phyloP scores from a whole-genome alignment of 768 basidiomycete genomes.

The Peribolospora baueri region DNA sequence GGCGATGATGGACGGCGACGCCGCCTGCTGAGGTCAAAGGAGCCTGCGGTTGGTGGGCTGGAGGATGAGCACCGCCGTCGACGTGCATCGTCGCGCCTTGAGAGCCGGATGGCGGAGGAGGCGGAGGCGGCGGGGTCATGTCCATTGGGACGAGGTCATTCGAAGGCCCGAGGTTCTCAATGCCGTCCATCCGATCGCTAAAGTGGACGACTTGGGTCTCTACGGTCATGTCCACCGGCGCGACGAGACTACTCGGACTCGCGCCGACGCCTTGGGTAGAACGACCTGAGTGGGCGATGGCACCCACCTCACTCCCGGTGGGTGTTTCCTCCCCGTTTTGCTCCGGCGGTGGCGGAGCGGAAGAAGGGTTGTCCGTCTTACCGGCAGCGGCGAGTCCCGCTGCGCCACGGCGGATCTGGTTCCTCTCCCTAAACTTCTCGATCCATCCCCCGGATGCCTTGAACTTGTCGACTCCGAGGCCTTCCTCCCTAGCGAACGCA shows the following conservation, averaged over 20 bases:
- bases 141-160: too few relatives aligned
- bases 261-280: neutral
- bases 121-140: too few relatives aligned
- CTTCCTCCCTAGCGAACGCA: slow-evolving; percentile 33
- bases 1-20: too few relatives aligned
- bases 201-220: too few relatives aligned
- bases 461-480: slow-evolving; percentile 45
- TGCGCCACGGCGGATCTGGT: slow-evolving; percentile 40
- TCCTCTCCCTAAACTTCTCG: slow-evolving; percentile 67
- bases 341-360: neutral
- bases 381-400: neutral
- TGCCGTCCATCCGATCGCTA: too few relatives aligned
- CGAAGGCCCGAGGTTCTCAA: too few relatives aligned
- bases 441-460: slow-evolving; percentile 77
- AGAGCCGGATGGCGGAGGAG: too few relatives aligned
- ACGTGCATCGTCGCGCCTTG: too few relatives aligned
- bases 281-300: neutral
- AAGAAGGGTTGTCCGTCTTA: neutral
- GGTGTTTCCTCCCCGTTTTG: neutral
- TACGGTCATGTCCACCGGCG: neutral
- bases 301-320: neutral
- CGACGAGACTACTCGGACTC: neutral
- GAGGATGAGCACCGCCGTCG: too few relatives aligned
- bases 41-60: too few relatives aligned
- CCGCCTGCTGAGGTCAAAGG: too few relatives aligned